phyloP scores from a whole-genome alignment of 2,329 filamentous ascomycete genomes.

The Xenoacremonium recifei region DNA sequence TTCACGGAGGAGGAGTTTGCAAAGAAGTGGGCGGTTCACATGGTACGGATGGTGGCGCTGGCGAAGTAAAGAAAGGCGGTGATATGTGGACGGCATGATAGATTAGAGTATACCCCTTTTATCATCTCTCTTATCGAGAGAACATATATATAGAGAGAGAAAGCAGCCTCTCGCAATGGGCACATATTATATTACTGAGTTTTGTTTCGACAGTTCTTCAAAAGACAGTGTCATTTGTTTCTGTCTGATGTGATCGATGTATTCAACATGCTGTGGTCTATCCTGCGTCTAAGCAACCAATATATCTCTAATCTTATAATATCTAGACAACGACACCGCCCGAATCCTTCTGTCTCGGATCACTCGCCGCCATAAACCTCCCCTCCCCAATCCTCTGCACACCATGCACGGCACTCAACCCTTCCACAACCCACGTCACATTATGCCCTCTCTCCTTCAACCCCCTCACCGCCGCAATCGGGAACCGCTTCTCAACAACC shows the following conservation, averaged over 20 bases:
- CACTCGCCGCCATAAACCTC: constrained; percentile 73
- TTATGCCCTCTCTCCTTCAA: constrained; percentile 68
- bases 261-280: no score
- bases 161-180: no score
- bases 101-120: constrained; percentile 37
- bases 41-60: constrained; percentile 66
- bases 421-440: constrained; percentile 64
- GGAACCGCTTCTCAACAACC: constrained; percentile 67
- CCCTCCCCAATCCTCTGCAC: constrained; percentile 59
- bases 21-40: constrained; percentile 71
- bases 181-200: no score
- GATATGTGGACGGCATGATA: constrained; percentile 24
- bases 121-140: no score
- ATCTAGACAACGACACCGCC: constrained; percentile 30
- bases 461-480: constrained; percentile 61
- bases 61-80: no score
- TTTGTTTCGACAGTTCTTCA: no score
- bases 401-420: constrained; percentile 68
- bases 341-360: constrained; percentile 71
- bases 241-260: not conserved
- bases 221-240: not conserved
- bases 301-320: not conserved
- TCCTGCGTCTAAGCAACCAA: no score
- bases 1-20: constrained; percentile 90
- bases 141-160: no score